Percentiles rank a stretch among this genome's conserved stretches.
Evolutionary conservation across 106 monocot genomes (phyloP).

Genomic region (Platanthera guangdongensis): DNA sequence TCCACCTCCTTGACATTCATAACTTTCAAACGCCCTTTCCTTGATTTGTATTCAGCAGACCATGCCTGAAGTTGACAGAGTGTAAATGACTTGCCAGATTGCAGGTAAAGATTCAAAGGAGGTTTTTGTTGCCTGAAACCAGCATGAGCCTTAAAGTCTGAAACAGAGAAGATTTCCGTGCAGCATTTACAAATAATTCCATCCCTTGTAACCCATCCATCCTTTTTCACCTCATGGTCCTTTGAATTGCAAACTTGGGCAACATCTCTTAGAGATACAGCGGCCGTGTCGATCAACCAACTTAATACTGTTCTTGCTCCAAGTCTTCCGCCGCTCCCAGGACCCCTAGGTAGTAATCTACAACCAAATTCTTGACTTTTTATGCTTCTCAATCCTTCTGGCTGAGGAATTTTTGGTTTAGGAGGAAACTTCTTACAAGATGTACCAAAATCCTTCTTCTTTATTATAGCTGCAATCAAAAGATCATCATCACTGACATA

Average conservation of each 20-base stretch:
- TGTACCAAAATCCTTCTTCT: constrained; percentile 46
- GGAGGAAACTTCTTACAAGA: constrained; percentile 19
- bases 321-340: constrained; percentile 36
- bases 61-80: constrained; percentile 81
- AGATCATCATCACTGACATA: constrained; percentile 79
- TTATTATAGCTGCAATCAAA: constrained; percentile 62
- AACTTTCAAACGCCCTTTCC: constrained; percentile 29
- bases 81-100: constrained; percentile 52
- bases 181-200: constrained; percentile 89
- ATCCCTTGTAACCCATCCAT: constrained; percentile 62
- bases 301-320: constrained; percentile 57
- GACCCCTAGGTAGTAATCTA: constrained; percentile 33
- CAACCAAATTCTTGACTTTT: constrained; percentile 29
- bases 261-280: constrained; percentile 46
- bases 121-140: constrained; percentile 36
- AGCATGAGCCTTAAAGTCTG: constrained; percentile 70
- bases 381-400: constrained; percentile 30
- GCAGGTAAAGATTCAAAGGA: constrained; percentile 53
- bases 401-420: constrained; percentile 13
- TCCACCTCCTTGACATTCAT: constrained; percentile 45
- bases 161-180: constrained; percentile 40
- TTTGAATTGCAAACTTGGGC: constrained; percentile 46
- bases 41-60: constrained; percentile 66
- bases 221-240: constrained; percentile 38
- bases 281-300: constrained; percentile 75